Evolutionary conservation across 2,329 filamentous ascomycete species (phyloP).

Genomic region (Xylariaceae sp.): DNA sequence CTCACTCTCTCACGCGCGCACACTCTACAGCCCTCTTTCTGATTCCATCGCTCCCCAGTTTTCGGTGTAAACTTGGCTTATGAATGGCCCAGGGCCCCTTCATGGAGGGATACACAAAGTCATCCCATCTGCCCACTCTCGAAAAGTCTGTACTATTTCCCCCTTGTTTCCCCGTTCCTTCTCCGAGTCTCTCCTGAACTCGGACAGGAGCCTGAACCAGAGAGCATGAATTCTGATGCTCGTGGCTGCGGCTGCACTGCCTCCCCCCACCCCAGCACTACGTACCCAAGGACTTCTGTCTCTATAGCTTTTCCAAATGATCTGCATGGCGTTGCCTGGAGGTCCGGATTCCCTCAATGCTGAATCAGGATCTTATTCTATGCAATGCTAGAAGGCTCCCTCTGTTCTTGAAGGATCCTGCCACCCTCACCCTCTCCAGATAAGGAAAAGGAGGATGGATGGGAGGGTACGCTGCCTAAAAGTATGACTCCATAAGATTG

Average conservation of each 20-base stretch:
- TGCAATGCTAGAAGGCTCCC: conserved; percentile 22
- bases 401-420: conserved; percentile 23
- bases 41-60: conserved; percentile 10
- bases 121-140: conserved; percentile 18
- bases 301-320: conserved; percentile 8
- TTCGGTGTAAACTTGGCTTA: conserved; percentile 28
- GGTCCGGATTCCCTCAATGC: background rate
- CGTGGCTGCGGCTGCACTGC: conserved; percentile 8
- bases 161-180: background rate
- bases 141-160: conserved; percentile 16
- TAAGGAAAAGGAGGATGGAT: background rate
- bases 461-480: conserved; percentile 25
- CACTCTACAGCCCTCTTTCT: background rate
- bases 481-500: conserved; percentile 25
- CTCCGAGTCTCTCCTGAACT: background rate
- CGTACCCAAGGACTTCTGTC: background rate
- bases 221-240: conserved; percentile 9
- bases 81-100: conserved; percentile 16
- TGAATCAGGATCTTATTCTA: conserved; percentile 19
- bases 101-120: conserved; percentile 29
- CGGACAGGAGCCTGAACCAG: background rate
- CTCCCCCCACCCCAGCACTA: conserved; percentile 15
- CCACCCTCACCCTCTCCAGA: conserved; percentile 9
- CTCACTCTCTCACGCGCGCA: background rate
- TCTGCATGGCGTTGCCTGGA: conserved; percentile 9